These are phyloP conservation scores for Tricholoma flavovirens DNA, from an alignment of 768 basidiomycete genomes.

Conservation along the genomic window DNA sequence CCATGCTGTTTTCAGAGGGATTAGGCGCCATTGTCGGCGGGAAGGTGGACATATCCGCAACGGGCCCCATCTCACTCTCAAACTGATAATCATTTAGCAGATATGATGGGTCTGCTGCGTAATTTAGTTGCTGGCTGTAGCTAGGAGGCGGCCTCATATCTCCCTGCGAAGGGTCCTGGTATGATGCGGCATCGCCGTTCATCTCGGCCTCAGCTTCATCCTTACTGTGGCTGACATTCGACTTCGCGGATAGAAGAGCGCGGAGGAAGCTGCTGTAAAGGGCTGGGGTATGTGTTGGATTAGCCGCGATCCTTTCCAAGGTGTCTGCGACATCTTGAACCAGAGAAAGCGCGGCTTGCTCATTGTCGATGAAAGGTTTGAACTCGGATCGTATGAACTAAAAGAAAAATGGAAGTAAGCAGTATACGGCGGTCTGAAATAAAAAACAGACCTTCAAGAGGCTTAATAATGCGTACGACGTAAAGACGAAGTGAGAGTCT, in stretches of 20 bases:
- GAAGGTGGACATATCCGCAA: slow-evolving; percentile 76
- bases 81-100: slow-evolving; percentile 59
- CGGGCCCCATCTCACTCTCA: slow-evolving; percentile 81
- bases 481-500: slow-evolving; percentile 88
- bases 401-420: slow-evolving; percentile 3
- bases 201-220: not conserved
- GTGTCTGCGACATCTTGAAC: slow-evolving; percentile 79
- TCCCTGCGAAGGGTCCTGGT: slow-evolving; percentile 11
- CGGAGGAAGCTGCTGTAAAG: slow-evolving; percentile 83
- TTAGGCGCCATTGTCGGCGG: slow-evolving; percentile 78
- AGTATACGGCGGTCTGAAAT: not conserved
- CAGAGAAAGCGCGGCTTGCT: slow-evolving; percentile 61
- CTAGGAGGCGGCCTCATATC: slow-evolving; percentile 22
- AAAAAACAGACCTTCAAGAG: slow-evolving; percentile 72
- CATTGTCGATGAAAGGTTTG: slow-evolving; percentile 66
- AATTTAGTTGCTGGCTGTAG: slow-evolving; percentile 13
- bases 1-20: slow-evolving; percentile 29
- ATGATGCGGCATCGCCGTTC: not conserved
- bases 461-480: slow-evolving; percentile 89
- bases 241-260: slow-evolving; percentile 60
- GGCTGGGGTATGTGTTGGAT: slow-evolving; percentile 81
- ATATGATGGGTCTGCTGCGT: slow-evolving; percentile 22
- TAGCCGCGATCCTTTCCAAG: slow-evolving; percentile 72
- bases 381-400: slow-evolving; percentile 85
- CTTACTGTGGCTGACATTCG: slow-evolving; percentile 1